These are phyloP conservation scores for Uromyces viciae-fabae DNA, from an alignment of 1,284 basidiomycete genomes.

Conservation along the genomic window DNA sequence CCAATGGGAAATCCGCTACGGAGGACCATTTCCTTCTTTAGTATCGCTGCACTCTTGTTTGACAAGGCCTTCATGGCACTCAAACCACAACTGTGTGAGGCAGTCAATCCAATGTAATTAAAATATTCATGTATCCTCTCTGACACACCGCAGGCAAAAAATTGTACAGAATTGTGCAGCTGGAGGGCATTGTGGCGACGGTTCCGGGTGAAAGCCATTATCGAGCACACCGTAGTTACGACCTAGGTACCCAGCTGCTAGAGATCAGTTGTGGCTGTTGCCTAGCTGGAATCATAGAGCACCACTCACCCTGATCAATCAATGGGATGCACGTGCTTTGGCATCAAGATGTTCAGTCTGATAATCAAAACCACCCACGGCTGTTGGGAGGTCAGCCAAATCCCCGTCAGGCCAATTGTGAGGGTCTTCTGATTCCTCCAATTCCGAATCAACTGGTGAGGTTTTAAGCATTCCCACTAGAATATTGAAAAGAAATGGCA, in stretches of 20 bases:
- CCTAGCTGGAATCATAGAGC: neutral
- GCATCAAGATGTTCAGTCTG: neutral
- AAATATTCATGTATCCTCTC: neutral
- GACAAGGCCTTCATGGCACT: neutral
- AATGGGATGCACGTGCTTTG: too few relatives aligned
- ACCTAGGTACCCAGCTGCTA: too few relatives aligned
- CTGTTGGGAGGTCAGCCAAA: too few relatives aligned
- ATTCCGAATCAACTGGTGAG: too few relatives aligned
- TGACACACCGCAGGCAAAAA: neutral
- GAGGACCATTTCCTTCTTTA: neutral
- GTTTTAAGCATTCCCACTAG: neutral
- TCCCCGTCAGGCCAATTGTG: neutral
- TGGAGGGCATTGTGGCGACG: neutral
- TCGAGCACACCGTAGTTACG: neutral
- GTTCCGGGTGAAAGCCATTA: neutral
- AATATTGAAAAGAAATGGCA: neutral
- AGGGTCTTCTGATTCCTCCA: neutral
- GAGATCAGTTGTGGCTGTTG: too few relatives aligned
- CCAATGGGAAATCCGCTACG: neutral
- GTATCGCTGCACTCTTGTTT: too few relatives aligned
- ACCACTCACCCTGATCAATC: neutral
- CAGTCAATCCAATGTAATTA: neutral
- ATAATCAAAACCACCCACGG: neutral
- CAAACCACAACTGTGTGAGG: neutral
- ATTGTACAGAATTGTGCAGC: neutral